Evolutionary conservation across 108 stramenopile genomes (phyloP), one percentile per base, ranked within the genome.

Genomic region (Nitzschia putrida): DNA sequence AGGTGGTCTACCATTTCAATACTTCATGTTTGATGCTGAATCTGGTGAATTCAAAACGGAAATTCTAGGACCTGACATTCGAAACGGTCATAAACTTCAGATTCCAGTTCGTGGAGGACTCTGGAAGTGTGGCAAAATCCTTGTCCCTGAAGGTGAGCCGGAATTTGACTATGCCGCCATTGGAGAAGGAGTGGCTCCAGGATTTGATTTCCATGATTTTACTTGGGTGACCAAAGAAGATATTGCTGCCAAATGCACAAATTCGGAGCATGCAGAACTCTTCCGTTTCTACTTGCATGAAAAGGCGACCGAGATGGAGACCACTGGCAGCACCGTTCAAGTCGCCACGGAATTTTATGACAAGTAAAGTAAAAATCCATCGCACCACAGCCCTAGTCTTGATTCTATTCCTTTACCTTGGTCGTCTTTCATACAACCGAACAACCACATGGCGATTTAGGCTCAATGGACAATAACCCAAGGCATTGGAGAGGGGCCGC

Each of bases 381-480:
- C n/a, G n/a, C n/a, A n/a, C n/a, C n/a, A n/a, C n/a, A n/a, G n/a
- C n/a, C n/a, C n/a, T n/a, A n/a, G n/a, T n/a, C n/a, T n/a, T n/a
- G n/a, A n/a, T n/a, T 86, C 11, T 94, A 88, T 88, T 85, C 88
- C 12, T 90, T 94, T 80, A 88, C 84, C 39, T 55, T 94, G 61
- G 68, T 94, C 24, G 74, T 90, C 9, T 94, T 91, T 47, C 93
- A 94, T 73, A 77, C 76, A 10, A 64, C 67, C n/a, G 76, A 77
- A 63, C 57, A 53, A 8, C 53, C 61, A 23, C 76, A 77, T 52
- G 76, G 68, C 3, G 76, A 77, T 47, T 77, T 77, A 52, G 76
- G 76, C 21, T 70, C 76, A 18, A 77, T 77, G 76, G 76, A 70
- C 44, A 65, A 45, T 40, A 77, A 77, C 24, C 76, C 76, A 37